A percentile compares a stretch with the other conserved stretches of the same genome.
phyloP scores from a whole-genome alignment of 139 green algal species.

The Haematococcus lacustris region DNA sequence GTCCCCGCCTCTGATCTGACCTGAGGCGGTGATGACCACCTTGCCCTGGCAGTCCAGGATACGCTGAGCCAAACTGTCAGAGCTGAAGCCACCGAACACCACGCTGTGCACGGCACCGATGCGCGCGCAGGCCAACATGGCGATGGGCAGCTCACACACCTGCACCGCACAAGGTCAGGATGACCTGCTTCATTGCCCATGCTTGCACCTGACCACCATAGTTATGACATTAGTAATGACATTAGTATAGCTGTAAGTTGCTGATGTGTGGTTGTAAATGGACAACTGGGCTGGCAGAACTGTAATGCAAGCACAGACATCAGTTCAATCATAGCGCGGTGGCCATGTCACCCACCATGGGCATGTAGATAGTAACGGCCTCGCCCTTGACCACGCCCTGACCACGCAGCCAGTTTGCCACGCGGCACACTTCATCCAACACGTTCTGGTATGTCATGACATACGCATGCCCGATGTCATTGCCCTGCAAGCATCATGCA shows the following conservation, averaged over 20 bases:
- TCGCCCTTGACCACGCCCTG: conserved; percentile 74
- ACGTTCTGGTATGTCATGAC: conserved; percentile 75
- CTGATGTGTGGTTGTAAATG: not conserved
- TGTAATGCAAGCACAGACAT: not conserved
- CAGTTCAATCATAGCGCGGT: not conserved
- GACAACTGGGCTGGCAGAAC: not conserved
- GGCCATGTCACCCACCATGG: conserved; percentile 64
- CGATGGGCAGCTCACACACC: conserved; percentile 65
- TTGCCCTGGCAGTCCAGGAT: conserved; percentile 39
- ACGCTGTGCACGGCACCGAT: conserved; percentile 92
- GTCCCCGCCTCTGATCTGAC: not conserved
- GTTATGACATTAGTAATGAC: not conserved
- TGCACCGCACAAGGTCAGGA: not conserved
- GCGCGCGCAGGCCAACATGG: conserved; percentile 85
- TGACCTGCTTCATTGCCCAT: not conserved
- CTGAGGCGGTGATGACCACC: conserved; percentile 64
- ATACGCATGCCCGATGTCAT: conserved; percentile 43
- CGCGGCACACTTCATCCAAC: conserved; percentile 44
- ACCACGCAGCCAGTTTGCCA: conserved; percentile 80
- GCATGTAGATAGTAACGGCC: conserved; percentile 92
- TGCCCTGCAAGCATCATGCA: too few relatives aligned
- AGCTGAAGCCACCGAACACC: conserved; percentile 92
- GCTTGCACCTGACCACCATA: not conserved
- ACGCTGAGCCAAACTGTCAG: conserved; percentile 65
- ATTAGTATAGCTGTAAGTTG: not conserved